Evolutionary conservation across 2,329 filamentous ascomycete genomes (phyloP).

Genomic region (Botryotinia convoluta): DNA sequence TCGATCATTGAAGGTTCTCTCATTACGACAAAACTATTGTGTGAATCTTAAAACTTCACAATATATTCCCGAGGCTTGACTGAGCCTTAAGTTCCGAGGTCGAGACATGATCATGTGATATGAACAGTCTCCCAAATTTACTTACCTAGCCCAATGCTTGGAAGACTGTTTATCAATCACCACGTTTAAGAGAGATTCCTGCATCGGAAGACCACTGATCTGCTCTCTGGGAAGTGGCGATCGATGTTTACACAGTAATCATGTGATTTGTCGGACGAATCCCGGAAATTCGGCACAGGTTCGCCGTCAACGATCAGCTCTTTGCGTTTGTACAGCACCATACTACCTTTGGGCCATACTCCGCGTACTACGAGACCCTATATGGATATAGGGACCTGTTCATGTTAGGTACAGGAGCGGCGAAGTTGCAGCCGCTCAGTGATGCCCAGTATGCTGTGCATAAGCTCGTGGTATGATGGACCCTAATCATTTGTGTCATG

Average conservation of each 20-base stretch:
- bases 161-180: too few relatives aligned
- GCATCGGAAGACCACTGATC: neutral
- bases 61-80: neutral
- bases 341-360: neutral
- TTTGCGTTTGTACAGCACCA: neutral
- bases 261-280: neutral
- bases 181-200: too few relatives aligned
- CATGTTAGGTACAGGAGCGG: neutral
- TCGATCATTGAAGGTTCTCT: neutral
- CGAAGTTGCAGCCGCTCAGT: neutral
- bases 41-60: neutral
- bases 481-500: neutral
- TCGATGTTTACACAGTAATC: neutral
- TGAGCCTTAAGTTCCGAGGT: neutral
- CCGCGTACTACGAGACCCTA: neutral
- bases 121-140: neutral
- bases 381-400: neutral
- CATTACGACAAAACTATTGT: neutral
- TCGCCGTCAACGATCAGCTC: neutral
- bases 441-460: neutral
- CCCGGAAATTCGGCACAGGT: neutral
- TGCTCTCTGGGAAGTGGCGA: neutral
- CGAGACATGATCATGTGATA: neutral
- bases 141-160: neutral
- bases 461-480: neutral